Conservation (phyloP, 768 basidiomycete species). For the Amylocystis lapponica region DNA sequence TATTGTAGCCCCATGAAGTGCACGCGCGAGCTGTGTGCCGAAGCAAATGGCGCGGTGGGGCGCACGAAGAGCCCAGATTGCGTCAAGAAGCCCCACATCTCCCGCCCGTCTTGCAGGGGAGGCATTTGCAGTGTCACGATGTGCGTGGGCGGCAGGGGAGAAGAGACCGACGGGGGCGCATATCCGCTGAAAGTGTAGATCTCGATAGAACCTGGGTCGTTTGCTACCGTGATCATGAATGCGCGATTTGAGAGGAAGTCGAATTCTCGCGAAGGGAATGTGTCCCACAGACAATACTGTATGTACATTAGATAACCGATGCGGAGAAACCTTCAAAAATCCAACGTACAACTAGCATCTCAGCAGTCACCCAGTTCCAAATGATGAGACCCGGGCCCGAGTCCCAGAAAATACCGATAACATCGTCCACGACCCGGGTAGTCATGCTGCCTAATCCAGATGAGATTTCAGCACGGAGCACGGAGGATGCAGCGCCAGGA, state of each 20-base stretch:
- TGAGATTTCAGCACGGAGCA: conserved; percentile 19
- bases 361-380: conserved; percentile 50
- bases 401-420: conserved; percentile 39
- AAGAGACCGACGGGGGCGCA: neutral
- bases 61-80: conserved; percentile 23
- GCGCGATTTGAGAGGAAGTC: conserved; percentile 39
- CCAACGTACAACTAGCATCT: conserved; percentile 34
- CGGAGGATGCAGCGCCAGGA: conserved; percentile 31
- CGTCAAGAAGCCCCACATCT: conserved; percentile 12
- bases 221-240: conserved; percentile 34
- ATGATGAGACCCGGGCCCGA: conserved; percentile 31
- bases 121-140: conserved; percentile 23
- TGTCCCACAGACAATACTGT: neutral
- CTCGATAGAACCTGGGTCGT: conserved; percentile 32
- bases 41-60: conserved; percentile 15
- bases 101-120: conserved; percentile 4
- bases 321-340: neutral
- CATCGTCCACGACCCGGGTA: conserved; percentile 48
- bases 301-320: neutral
- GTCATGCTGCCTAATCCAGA: conserved; percentile 25
- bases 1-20: conserved; percentile 24
- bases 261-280: conserved; percentile 31
- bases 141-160: neutral
- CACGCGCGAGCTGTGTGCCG: conserved; percentile 15
- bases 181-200: conserved; percentile 33